Evolutionary conservation across 2,329 filamentous ascomycete genomes (phyloP).

Genomic region (Camillea tinctor): DNA sequence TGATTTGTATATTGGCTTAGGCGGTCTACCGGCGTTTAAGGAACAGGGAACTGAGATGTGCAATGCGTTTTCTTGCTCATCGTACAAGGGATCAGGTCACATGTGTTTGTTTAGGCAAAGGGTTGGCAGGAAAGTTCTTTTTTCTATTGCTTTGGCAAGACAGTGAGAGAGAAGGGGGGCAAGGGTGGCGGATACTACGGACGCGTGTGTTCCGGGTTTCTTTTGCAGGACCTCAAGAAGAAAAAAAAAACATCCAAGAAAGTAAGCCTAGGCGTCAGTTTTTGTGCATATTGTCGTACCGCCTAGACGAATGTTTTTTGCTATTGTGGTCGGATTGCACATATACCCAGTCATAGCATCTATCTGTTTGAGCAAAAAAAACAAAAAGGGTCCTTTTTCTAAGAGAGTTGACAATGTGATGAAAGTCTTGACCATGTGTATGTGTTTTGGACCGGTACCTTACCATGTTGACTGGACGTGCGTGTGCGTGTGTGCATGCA

Average conservation of each 20-base stretch:
- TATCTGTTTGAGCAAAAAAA: no score
- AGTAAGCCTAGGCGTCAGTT: conserved; percentile 10
- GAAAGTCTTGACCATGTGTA: conserved; percentile 27
- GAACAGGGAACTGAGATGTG: conserved; percentile 32
- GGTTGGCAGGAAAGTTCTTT: conserved; percentile 17
- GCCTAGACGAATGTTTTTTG: conserved; percentile 15
- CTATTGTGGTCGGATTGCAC: conserved; percentile 23
- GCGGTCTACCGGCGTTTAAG: conserved; percentile 34
- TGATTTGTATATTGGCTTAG: conserved; percentile 30
- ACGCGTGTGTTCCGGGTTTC: conserved; percentile 4
- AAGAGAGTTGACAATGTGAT: conserved; percentile 33
- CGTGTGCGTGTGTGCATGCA: no score
- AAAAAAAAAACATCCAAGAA: conserved; percentile 10
- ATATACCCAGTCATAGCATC: conserved; percentile 24
- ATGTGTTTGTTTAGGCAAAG: conserved; percentile 25
- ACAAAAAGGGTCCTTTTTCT: conserved; percentile 8
- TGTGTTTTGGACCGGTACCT: no score
- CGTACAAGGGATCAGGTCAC: conserved; percentile 27
- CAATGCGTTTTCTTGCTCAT: conserved; percentile 24
- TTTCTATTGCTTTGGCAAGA: conserved; percentile 3
- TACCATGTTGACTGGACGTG: no score
- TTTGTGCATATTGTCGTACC: conserved; percentile 14
- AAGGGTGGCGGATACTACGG: conserved; percentile 8
- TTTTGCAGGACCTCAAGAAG: conserved; percentile 8
- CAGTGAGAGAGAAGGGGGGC: no score